Conservation (phyloP, 208 protist species). For the Trypanosoma lewisi region DNA sequence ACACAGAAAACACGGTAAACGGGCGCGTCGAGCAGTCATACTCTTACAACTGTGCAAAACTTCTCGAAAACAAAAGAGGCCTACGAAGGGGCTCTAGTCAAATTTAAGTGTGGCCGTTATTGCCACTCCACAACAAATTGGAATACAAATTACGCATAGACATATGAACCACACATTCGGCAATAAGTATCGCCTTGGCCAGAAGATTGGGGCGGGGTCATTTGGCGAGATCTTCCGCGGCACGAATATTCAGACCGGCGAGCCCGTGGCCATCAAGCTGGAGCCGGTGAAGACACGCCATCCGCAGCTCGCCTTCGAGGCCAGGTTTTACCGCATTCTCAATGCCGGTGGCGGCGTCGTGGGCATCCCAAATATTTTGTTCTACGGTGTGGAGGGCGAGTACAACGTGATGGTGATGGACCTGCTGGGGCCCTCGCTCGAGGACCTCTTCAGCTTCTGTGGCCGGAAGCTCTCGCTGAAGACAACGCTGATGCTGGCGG, state of each 20-base stretch:
- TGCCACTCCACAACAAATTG: not conserved
- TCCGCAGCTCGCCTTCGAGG: constrained; percentile 91
- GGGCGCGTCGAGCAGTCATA: no score
- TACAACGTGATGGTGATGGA: constrained; percentile 95
- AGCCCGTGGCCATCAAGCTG: constrained; percentile 91
- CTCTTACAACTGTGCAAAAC: no score
- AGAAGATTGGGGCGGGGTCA: constrained; percentile 97
- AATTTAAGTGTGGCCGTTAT: not conserved
- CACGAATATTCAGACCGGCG: constrained; percentile 88
- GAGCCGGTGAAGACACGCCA: constrained; percentile 89
- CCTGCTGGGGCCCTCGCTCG: constrained; percentile 88
- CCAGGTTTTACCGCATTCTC: constrained; percentile 86
- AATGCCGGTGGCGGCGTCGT: constrained; percentile 70
- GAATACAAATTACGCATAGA: constrained; percentile 94
- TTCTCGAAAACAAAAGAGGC: no score
- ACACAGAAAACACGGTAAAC: no score
- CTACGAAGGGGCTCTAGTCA: not conserved
- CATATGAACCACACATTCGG: not conserved
- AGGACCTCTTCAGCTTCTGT: constrained; percentile 92
- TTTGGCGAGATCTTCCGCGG: constrained; percentile 93
- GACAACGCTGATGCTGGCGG: constrained; percentile 91
- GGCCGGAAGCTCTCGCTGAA: constrained; percentile 87
- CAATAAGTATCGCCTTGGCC: constrained; percentile 68
- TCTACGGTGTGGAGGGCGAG: constrained; percentile 89
- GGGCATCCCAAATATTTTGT: constrained; percentile 86